A percentile compares a stretch with the other conserved stretches of the same genome.
phyloP scores from a whole-genome alignment of 345 rosid species.

The Brassica incana region DNA sequence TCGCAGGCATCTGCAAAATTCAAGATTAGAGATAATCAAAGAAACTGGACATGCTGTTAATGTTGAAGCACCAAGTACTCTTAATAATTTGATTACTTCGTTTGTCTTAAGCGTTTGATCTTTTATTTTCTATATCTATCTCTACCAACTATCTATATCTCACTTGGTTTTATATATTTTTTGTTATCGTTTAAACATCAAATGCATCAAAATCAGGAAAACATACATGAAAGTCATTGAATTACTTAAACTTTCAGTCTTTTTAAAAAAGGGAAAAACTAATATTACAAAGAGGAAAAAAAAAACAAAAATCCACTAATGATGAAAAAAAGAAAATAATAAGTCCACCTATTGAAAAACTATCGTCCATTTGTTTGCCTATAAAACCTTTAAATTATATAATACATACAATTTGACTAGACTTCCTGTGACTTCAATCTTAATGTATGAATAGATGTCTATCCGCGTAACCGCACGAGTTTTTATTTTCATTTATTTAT shows the following conservation, averaged over 20 bases:
- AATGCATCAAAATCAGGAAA: not conserved
- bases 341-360: no score
- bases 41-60: constrained; percentile 73
- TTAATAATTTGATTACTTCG: constrained; percentile 52
- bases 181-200: not conserved
- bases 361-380: no score
- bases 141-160: not conserved
- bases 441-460: no score
- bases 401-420: no score
- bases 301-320: no score
- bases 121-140: not conserved
- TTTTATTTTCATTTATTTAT: no score
- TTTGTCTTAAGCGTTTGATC: constrained; percentile 47
- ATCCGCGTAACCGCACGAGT: no score
- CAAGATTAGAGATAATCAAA: constrained; percentile 65
- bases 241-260: not conserved
- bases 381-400: no score
- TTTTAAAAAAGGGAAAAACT: not conserved
- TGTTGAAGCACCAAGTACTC: constrained; percentile 54
- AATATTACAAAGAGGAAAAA: not conserved
- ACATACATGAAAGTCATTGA: not conserved
- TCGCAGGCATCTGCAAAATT: constrained; percentile 56
- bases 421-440: no score
- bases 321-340: no score
- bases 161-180: not conserved